Base-by-base conservation (phyloP, 352 stramenopile species). In the Globisporangium orthogonon region DNA sequence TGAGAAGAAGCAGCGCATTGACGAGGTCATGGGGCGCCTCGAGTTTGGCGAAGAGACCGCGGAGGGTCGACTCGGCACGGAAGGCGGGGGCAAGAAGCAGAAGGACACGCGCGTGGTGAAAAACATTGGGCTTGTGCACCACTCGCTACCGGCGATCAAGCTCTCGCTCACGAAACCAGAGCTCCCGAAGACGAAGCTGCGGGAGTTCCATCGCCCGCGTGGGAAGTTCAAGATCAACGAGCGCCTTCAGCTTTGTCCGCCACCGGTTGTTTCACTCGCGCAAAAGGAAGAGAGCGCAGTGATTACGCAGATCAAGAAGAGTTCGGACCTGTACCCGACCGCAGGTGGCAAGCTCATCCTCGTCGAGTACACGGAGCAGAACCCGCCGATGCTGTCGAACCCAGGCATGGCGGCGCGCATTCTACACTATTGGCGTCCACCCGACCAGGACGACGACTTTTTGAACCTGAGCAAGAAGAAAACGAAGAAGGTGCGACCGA, bases 221-320 rank as follows among this genome's bases (percentile, higher is more conserved):
- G 80, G 80, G 37, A 91, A 89, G 50, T 95, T 95, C 56, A 91
- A 92, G 67, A 92, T 93, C 51, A 91, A 89, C 51, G 85, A 93
- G 48, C 73, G 70, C 13, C 63, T 93, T 47, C 56, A 74, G 2
- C 79, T 93, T 39, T 52, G 68, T 13, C 67, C 63, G 17, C 76
- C 82, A 13, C 76, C 78, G 44, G 54, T 63, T 7, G 67, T 74
- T 4, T 43, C 65, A 1, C 47, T 86, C 17, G 65, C 76, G 18
- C 63, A 67, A 4, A 82, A 83, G 31, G 77, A 93, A 23, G 79
- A 90, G 52, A 86, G 73, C 45, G 76, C 79, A 13, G 83, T 87
- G 60, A 70, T 88, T 44, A 86, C 81, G n/a, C 83, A 94, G 61
- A 94, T 92, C 60, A 94, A 94, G 58, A 94, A 94, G 62, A 89